Evolutionary conservation across 805 yeast species (phyloP), one percentile per base, ranked within the genome.

Genomic region (Candida namnaoensis): DNA sequence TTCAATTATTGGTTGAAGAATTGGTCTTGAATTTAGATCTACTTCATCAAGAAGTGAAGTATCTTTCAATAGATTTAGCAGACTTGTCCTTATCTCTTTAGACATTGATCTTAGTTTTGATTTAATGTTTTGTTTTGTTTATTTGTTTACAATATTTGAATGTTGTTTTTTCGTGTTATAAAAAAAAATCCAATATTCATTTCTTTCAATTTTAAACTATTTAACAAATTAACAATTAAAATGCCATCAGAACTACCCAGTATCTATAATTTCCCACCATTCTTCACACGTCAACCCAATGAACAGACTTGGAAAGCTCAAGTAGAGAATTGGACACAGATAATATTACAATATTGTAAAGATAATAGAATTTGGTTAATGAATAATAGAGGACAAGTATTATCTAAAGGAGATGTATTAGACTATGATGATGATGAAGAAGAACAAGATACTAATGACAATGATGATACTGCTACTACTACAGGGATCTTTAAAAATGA

Each of bases 251-350:
- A 50, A 40, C 68, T 66, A 41, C 84, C 86, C 5, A 58, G 71
- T 5, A 78, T 81, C 15, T 78, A 79, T 53, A 68, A 76, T 34
- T 91, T 88, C 60, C 97, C 97, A 6, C 99, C 99, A 0, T 77
- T 91, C 50, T 91, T 79, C 64, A 93, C 98, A 8, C 72, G 78
- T 46, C 99, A 91, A 62, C 88, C 93, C 23, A 90, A 91, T 52
- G 73, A 79, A 33, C 77, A 84, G 10, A 82, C 93, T 2, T 76
- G 85, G 66, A 71, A 73, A 28, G 80, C 87, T 10, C 99, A 91
- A 60, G 63, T 83, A 13, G 70, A 71, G n/a, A 76, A 83, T 41
- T 91, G 99, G 99, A 64, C 70, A 26, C 66, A 73, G 36, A 61
- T 91, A 26, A 64, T 91, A 0, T 57, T 82, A 9, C 66, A 68